Base-by-base conservation (phyloP, 225 moss, liverwort and hornwort genomes). In the Bryum argenteum region DNA sequence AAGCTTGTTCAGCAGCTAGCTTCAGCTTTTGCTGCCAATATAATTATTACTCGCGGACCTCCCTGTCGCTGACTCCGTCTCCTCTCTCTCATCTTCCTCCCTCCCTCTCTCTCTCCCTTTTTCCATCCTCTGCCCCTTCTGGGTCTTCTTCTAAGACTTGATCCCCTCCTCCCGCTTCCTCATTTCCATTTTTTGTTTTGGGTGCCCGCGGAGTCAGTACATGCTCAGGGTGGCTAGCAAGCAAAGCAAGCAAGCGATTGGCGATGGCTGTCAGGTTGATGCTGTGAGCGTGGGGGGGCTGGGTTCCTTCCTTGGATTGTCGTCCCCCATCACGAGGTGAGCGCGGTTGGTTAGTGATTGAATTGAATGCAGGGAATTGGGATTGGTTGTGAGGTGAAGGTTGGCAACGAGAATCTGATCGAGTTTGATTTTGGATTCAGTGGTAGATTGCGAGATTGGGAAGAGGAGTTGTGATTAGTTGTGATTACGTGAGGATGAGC, bases 301-400 rank as follows among this genome's bases (percentile, higher is more conserved):
- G 73, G 69, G 75, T 69, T 79, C 75, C 61, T 67, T 82, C 66
- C n/a, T 57, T 67, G 20, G 70, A 77, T 83, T 58, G 73, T 83
- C 76, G 79, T 79, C 83, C 79, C 83, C 76, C 75, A 59, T 67
- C 58, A 53, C 24, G 63, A 83, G 83, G 83, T 83, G 66, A 79
- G 75, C 33, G 23, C 13, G 48, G 4, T 11, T 21, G 3, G 9
- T 6, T 9, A 6, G 26, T 52, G 67, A 67, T 78, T 78, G 47
- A 37, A 53, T 45, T 54, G 39, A 20, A n/a, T 43, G 5, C 50
- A 48, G 19, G 13, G 13, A 15, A 47, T 33, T 33, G 0, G 33
- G 33, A 5, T 33, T 3, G 7, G 5, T n/a, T n/a, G n/a, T 33
- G 33, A 33, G 33, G 5, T n/a, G n/a, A n/a, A n/a, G n/a, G n/a